Evolutionary conservation across 306 rosid genomes (phyloP).

Genomic region (Dryas octopetala): DNA sequence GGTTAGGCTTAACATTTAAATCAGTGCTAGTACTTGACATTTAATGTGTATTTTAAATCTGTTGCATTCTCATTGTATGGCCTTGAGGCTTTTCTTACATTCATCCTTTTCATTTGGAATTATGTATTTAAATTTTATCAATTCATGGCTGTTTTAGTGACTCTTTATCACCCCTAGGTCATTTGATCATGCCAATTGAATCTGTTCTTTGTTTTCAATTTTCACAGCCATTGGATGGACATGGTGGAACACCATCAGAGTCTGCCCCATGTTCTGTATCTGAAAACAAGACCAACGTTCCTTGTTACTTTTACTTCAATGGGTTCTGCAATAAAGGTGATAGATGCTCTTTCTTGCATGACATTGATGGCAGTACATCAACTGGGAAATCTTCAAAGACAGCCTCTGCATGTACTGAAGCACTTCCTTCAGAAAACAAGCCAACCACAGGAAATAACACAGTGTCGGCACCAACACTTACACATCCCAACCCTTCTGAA

Average conservation of each 20-base stretch:
- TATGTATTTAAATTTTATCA: background rate
- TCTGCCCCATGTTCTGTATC: slow-evolving; percentile 48
- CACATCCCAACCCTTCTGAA: slow-evolving; percentile 31
- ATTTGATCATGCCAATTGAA: slow-evolving; percentile 22
- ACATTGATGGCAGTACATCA: slow-evolving; percentile 32
- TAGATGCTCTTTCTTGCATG: slow-evolving; percentile 70
- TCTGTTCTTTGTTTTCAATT: slow-evolving; percentile 24
- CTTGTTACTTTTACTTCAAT: slow-evolving; percentile 71
- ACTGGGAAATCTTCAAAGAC: slow-evolving; percentile 47
- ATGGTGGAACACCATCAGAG: slow-evolving; percentile 54
- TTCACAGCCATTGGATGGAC: slow-evolving; percentile 71
- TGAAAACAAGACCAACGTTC: slow-evolving; percentile 58
- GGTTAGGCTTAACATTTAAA: background rate
- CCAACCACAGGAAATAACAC: slow-evolving; percentile 35
- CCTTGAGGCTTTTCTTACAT: background rate
- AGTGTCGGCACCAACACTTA: slow-evolving; percentile 29
- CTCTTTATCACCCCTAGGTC: slow-evolving; percentile 16
- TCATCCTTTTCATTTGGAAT: background rate
- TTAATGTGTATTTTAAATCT: background rate
- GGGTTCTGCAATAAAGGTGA: slow-evolving; percentile 87
- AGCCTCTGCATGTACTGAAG: slow-evolving; percentile 38
- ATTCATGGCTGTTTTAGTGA: background rate
- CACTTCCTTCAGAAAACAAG: slow-evolving; percentile 41
- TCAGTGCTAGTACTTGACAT: background rate
- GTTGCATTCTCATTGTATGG: background rate